Evolutionary conservation across 2,329 filamentous ascomycete species (phyloP).

Genomic region (Chaetomiaceae sp.): DNA sequence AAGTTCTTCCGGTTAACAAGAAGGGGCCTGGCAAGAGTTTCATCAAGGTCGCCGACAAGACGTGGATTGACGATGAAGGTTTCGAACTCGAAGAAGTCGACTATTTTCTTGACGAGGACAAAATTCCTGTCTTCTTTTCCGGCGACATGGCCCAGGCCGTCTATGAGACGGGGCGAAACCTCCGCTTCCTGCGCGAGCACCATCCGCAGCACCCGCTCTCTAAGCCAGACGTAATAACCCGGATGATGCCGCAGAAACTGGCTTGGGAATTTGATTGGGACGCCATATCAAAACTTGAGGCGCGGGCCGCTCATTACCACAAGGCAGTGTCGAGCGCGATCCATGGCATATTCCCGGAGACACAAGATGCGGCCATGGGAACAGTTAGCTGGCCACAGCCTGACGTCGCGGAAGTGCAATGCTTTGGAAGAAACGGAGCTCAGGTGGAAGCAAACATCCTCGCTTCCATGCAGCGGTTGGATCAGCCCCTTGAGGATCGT

Average conservation of each 20-base stretch:
- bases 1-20: slow-evolving; percentile 48
- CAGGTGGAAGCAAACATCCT: slow-evolving; percentile 44
- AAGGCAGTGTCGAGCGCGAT: slow-evolving; percentile 34
- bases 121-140: slow-evolving; percentile 67
- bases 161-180: slow-evolving; percentile 73
- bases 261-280: slow-evolving; percentile 69
- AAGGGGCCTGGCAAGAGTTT: slow-evolving; percentile 49
- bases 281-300: slow-evolving; percentile 58
- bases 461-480: slow-evolving; percentile 44
- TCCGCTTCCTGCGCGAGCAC: slow-evolving; percentile 64
- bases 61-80: slow-evolving; percentile 53
- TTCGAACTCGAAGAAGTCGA: slow-evolving; percentile 52
- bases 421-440: slow-evolving; percentile 43
- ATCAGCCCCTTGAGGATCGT: slow-evolving; percentile 31
- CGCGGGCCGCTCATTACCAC: slow-evolving; percentile 50
- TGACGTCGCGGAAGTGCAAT: slow-evolving; percentile 30
- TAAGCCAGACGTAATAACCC: slow-evolving; percentile 40
- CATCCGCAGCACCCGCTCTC: slow-evolving; percentile 67
- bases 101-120: slow-evolving; percentile 56
- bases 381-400: slow-evolving; percentile 1
- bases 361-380: slow-evolving; percentile 7
- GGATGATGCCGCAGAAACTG: slow-evolving; percentile 49
- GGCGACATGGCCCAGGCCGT: slow-evolving; percentile 62
- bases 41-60: slow-evolving; percentile 50
- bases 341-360: neutral